phyloP scores from a whole-genome alignment of 2,329 filamentous ascomycete genomes.

The Fusarium papillatum region DNA sequence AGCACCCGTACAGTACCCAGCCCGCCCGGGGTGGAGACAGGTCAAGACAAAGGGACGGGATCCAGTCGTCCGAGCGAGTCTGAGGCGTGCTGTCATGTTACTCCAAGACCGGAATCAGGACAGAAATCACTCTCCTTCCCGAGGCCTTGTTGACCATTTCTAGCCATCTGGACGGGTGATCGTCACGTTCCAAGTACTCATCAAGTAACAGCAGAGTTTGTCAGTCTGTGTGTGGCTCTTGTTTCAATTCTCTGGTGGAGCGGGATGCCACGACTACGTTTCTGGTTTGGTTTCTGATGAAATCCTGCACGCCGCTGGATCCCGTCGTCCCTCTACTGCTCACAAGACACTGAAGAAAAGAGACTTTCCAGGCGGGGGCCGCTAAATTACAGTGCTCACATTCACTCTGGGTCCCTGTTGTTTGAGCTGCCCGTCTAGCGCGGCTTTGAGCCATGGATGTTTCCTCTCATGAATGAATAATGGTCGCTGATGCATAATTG shows the following conservation, averaged over 20 bases:
- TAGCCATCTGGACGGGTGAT: not conserved
- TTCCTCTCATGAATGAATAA: constrained; percentile 5
- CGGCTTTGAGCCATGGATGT: constrained; percentile 19
- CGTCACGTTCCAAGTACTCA: not conserved
- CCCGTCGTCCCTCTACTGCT: not conserved
- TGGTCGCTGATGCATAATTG: constrained; percentile 27
- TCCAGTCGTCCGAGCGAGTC: constrained; percentile 3
- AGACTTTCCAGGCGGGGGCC: constrained; percentile 23
- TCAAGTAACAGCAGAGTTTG: not conserved
- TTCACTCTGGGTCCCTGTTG: constrained; percentile 26
- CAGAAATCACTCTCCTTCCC: constrained; percentile 5
- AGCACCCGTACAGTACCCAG: not conserved
- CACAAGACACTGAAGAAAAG: constrained; percentile 30
- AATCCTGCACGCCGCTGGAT: constrained; percentile 3
- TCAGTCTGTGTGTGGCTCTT: constrained; percentile 6
- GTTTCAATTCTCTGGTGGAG: constrained; percentile 16
- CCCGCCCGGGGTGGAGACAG: not conserved
- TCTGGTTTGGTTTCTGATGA: constrained; percentile 29
- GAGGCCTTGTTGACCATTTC: not conserved
- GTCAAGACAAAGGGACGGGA: not conserved
- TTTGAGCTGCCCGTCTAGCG: constrained; percentile 22
- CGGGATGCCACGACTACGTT: constrained; percentile 24
- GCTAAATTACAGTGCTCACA: constrained; percentile 33
- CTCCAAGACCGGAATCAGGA: constrained; percentile 3
- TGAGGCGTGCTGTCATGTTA: constrained; percentile 2